Evolutionary conservation across 116 monocot genomes (phyloP).

Genomic region (Dioscorea cayenensis): DNA sequence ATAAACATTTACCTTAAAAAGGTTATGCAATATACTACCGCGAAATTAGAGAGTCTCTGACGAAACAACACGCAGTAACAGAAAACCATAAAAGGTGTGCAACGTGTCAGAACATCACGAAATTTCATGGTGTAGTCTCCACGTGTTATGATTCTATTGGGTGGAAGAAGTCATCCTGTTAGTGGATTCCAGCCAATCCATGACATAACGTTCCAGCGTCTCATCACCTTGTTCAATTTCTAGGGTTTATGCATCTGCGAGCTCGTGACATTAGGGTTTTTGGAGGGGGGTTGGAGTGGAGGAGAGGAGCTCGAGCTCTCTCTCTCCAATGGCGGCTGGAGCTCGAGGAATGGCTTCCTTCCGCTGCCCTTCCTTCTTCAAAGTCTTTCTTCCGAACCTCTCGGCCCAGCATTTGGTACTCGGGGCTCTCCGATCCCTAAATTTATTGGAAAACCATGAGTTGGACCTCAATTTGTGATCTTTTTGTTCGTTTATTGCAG

Average conservation of each 20-base stretch:
- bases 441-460: neutral
- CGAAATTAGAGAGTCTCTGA: no score
- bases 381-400: neutral
- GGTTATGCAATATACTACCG: no score
- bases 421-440: neutral
- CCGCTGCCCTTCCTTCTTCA: neutral
- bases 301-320: neutral
- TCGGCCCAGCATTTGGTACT: neutral
- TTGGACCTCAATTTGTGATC: neutral
- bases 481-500: slow-evolving; percentile 12
- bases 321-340: neutral
- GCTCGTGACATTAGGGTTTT: no score
- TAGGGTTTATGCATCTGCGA: neutral
- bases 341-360: neutral
- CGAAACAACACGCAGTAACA: no score
- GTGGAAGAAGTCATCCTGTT: no score
- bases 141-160: no score
- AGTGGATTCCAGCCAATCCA: no score
- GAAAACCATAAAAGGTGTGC: no score
- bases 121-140: no score
- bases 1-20: no score
- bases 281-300: neutral
- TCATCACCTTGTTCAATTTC: neutral
- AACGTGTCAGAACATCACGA: no score
- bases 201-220: no score